These are phyloP conservation scores for Pseudoneurospora amorphoporcata DNA, from an alignment of 495 filamentous ascomycete species.

Conservation along the genomic window DNA sequence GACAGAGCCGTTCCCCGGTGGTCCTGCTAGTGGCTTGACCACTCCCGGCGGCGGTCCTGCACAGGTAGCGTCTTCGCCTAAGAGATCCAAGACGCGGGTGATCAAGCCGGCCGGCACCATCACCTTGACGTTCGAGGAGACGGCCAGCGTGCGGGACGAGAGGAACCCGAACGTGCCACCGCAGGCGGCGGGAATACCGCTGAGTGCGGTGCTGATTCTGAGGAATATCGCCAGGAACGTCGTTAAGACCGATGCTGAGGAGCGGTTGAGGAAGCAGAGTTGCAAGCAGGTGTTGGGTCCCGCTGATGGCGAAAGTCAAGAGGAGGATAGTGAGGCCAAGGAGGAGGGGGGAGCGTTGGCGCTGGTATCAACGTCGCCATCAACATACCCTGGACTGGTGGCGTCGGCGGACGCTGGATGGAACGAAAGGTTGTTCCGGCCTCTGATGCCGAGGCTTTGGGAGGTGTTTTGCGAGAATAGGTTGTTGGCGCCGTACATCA, in stretches of 20 bases:
- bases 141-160: constrained; percentile 60
- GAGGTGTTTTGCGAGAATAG: constrained; percentile 47
- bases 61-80: constrained; percentile 7
- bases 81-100: constrained; percentile 38
- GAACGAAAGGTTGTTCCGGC: constrained; percentile 42
- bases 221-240: constrained; percentile 79
- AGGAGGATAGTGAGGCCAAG: constrained; percentile 27
- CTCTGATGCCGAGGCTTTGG: constrained; percentile 35
- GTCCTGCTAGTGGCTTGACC: neutral
- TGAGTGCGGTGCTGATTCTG: constrained; percentile 75
- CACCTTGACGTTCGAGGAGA: constrained; percentile 48
- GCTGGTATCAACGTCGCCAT: neutral
- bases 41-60: neutral
- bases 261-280: constrained; percentile 40
- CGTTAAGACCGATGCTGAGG: constrained; percentile 46
- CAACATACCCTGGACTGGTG: neutral
- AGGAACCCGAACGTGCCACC: constrained; percentile 40
- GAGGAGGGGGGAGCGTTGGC: constrained; percentile 11
- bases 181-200: constrained; percentile 73
- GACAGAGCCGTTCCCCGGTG: neutral
- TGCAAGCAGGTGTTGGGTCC: constrained; percentile 5
- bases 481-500: constrained; percentile 27
- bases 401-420: constrained; percentile 24
- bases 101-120: constrained; percentile 44
- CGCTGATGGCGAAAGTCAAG: constrained; percentile 2